Percentiles rank a stretch among this genome's conserved stretches.
Conservation (phyloP, 73 alveolate species). For the Paramecium primaurelia region DNA sequence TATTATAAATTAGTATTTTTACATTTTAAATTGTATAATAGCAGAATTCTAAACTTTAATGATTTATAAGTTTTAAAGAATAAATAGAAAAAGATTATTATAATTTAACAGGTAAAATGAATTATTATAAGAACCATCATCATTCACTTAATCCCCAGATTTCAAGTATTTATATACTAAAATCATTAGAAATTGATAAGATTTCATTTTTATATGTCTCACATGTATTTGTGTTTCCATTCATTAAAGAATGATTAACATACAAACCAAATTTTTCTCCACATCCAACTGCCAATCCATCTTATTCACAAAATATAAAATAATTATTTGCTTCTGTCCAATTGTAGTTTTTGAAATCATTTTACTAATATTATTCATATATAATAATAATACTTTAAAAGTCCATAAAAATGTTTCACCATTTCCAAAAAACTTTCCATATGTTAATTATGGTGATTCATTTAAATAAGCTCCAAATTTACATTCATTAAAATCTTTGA, state of each 20-base stretch:
- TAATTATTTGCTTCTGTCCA: conserved; percentile 46
- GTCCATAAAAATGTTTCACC: conserved; percentile 55
- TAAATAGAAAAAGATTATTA: background rate
- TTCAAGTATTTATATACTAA: background rate
- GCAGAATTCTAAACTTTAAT: background rate
- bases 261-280: conserved; percentile 61
- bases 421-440: conserved; percentile 53
- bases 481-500: conserved; percentile 18
- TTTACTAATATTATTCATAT: background rate
- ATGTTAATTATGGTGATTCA: conserved; percentile 31
- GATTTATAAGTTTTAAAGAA: background rate
- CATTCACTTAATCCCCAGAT: conserved; percentile 46
- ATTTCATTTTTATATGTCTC: conserved; percentile 50
- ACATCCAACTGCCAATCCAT: conserved; percentile 62
- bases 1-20: background rate
- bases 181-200: background rate
- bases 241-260: background rate
- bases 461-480: conserved; percentile 52
- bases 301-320: conserved; percentile 42
- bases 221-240: conserved; percentile 52
- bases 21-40: background rate
- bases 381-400: background rate
- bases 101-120: background rate
- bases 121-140: background rate
- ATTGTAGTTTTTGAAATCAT: conserved; percentile 22